Conservation (phyloP, 2,329 filamentous ascomycete genomes). For the Cytospora paraplurivora region DNA sequence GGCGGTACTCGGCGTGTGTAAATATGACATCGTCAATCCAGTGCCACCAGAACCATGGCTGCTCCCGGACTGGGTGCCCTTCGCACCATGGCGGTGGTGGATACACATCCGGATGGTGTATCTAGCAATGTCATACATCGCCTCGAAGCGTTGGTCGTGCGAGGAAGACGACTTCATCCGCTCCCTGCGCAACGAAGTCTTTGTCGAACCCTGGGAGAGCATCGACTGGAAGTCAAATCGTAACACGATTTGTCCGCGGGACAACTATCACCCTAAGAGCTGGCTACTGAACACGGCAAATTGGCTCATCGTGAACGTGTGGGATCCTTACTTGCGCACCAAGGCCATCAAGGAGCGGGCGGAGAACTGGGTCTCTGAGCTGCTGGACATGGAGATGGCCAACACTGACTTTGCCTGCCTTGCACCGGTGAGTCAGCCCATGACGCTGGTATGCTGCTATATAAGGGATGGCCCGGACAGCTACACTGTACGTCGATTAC, state of each 20-base stretch:
- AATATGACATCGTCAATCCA: slow-evolving; percentile 94
- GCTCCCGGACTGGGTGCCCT: slow-evolving; percentile 84
- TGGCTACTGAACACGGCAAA: slow-evolving; percentile 80
- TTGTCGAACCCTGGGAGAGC: slow-evolving; percentile 73
- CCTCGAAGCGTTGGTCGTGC: slow-evolving; percentile 78
- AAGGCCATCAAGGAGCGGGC: slow-evolving; percentile 67
- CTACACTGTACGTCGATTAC: slow-evolving; percentile 71
- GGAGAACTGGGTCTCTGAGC: slow-evolving; percentile 78
- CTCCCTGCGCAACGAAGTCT: slow-evolving; percentile 77
- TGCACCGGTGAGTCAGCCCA: slow-evolving; percentile 84
- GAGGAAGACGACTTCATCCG: slow-evolving; percentile 74
- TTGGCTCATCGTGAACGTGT: slow-evolving; percentile 77
- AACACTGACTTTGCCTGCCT: slow-evolving; percentile 88
- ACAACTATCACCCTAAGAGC: slow-evolving; percentile 93
- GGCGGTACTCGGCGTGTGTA: slow-evolving; percentile 75
- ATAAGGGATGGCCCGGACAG: slow-evolving; percentile 79
- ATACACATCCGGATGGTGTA: slow-evolving; percentile 98
- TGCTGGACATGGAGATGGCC: slow-evolving; percentile 87
- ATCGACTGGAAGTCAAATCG: slow-evolving; percentile 79
- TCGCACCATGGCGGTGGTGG: slow-evolving; percentile 96
- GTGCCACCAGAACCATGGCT: slow-evolving; percentile 93
- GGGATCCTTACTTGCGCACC: slow-evolving; percentile 74
- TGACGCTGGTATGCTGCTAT: slow-evolving; percentile 89
- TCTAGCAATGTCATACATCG: slow-evolving; percentile 86
- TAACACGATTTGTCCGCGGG: slow-evolving; percentile 75